Evolutionary conservation across 768 basidiomycete species (phyloP).

Genomic region (Hygrophorus pudorinus): DNA sequence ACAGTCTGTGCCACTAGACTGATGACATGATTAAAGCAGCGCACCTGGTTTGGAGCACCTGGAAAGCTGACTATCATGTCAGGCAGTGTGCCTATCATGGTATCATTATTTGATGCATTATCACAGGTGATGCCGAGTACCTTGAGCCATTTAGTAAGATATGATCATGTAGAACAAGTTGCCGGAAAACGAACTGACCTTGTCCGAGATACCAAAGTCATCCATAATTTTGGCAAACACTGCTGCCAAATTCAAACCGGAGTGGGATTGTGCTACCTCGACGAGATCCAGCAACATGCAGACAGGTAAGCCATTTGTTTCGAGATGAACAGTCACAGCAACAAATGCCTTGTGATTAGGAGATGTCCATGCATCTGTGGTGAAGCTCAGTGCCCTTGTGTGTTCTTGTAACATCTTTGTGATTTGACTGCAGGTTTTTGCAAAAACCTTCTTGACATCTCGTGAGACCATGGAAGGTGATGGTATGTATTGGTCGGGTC

Average conservation of each 20-base stretch:
- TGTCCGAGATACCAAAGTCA: constrained; percentile 22
- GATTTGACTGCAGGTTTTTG: constrained; percentile 10
- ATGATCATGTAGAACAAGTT: too few species aligned
- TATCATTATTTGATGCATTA: constrained; percentile 24
- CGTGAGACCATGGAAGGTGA: constrained; percentile 21
- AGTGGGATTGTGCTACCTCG: constrained; percentile 30
- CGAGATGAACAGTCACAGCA: too few species aligned
- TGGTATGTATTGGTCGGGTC: constrained; percentile 26
- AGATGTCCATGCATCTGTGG: constrained; percentile 10
- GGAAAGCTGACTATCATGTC: constrained; percentile 12
- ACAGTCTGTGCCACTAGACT: constrained; percentile 27
- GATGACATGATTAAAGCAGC: constrained; percentile 32
- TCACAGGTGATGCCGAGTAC: constrained; percentile 24
- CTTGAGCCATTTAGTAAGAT: too few species aligned
- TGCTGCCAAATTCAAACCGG: too few species aligned
- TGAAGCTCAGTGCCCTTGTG: constrained; percentile 21
- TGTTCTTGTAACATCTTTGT: too few species aligned
- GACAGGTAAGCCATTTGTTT: constrained; percentile 17
- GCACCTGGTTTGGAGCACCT: constrained; percentile 15
- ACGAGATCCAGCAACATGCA: constrained; percentile 25
- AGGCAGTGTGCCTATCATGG: constrained; percentile 20
- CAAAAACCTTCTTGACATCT: constrained; percentile 24
- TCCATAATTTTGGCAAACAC: constrained; percentile 22
- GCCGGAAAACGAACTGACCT: constrained; percentile 23
- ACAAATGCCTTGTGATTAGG: too few species aligned